A percentile compares a stretch with the other conserved stretches of the same genome.
phyloP scores from a whole-genome alignment of 495 filamentous ascomycete species.

The Penicillium pulvis region DNA sequence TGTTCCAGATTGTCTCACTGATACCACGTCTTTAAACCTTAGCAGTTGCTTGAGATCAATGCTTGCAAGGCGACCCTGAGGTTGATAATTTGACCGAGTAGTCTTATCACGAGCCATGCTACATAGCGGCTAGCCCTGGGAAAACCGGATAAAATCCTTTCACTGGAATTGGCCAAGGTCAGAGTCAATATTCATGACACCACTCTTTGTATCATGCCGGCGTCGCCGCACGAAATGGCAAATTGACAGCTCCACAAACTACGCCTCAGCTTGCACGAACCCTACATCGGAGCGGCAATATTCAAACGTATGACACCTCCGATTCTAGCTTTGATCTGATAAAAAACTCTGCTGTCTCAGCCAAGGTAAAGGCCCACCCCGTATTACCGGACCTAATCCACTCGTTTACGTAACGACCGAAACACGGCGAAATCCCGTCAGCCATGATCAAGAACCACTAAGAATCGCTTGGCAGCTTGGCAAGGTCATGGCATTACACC shows the following conservation, averaged over 20 bases:
- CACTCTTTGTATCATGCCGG: background rate
- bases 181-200: background rate
- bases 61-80: too few relatives aligned
- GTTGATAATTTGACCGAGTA: too few relatives aligned
- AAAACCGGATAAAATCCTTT: background rate
- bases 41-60: too few relatives aligned
- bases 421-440: background rate
- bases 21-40: too few relatives aligned
- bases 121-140: too few relatives aligned
- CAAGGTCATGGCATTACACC: background rate
- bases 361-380: background rate
- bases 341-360: background rate
- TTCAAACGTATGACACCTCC: background rate
- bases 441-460: background rate
- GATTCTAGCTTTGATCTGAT: constrained; percentile 2
- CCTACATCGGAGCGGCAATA: background rate
- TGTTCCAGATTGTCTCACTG: too few relatives aligned
- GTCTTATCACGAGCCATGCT: background rate
- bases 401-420: constrained; percentile 1
- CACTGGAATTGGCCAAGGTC: background rate
- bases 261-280: background rate
- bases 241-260: background rate
- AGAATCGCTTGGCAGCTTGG: constrained; percentile 4
- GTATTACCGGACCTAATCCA: background rate
- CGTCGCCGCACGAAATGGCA: background rate